Conservation (phyloP, 345 rosid genomes). For the Eucalyptus sp. region DNA sequence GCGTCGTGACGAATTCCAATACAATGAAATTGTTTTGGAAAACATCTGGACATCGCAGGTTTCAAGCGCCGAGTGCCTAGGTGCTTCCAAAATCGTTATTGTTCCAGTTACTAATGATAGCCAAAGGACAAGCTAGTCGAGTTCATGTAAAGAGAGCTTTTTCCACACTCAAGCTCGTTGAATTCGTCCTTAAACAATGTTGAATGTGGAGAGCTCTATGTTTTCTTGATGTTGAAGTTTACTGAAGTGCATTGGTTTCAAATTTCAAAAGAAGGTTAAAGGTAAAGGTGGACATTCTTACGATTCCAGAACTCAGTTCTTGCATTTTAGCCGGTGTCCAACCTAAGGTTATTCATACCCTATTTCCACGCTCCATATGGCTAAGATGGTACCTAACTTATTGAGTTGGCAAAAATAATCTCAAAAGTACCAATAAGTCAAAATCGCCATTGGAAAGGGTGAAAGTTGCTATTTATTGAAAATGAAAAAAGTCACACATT, state of each 20-base stretch:
- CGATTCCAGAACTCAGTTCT: not conserved
- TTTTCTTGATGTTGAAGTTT: not conserved
- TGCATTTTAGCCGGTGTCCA: not conserved
- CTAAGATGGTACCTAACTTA: not conserved
- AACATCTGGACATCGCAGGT: not conserved
- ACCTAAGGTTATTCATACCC: not conserved
- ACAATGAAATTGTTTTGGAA: not conserved
- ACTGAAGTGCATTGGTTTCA: not conserved
- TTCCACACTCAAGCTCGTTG: not conserved
- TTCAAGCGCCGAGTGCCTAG: not conserved
- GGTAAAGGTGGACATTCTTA: not conserved
- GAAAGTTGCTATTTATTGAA: not conserved
- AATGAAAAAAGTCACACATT: not conserved
- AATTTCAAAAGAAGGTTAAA: not conserved
- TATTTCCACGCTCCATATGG: not conserved
- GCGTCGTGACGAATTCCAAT: not conserved
- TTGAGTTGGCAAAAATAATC: not conserved
- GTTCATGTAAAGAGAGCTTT: not conserved
- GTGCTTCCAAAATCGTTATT: not conserved
- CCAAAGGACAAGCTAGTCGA: not conserved
- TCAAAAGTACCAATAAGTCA: not conserved
- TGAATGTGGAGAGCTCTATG: not conserved
- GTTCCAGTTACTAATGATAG: not conserved
- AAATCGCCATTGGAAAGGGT: not conserved
- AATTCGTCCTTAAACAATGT: not conserved